phyloP scores from a whole-genome alignment of 495 filamentous ascomycete genomes.

The Neurospora sp. region DNA sequence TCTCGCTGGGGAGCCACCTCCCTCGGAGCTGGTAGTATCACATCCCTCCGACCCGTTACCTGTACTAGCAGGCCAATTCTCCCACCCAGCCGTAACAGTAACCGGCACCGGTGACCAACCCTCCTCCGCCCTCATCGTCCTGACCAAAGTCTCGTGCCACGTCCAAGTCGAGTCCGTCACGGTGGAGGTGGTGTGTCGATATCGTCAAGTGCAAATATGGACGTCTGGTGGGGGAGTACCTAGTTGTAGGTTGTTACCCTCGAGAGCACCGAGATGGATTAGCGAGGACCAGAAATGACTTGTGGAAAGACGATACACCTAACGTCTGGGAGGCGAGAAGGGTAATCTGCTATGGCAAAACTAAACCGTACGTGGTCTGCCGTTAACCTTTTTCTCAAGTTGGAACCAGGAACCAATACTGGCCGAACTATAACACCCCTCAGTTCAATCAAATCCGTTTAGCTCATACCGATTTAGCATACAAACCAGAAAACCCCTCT shows the following conservation, averaged over 20 bases:
- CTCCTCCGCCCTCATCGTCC: background rate
- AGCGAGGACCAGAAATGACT: too few relatives aligned
- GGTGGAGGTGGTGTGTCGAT: background rate
- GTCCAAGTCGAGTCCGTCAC: background rate
- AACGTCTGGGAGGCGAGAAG: too few relatives aligned
- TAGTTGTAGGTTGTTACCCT: background rate
- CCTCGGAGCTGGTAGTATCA: background rate
- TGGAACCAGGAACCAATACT: too few relatives aligned
- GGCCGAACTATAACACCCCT: too few relatives aligned
- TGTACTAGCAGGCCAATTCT: background rate
- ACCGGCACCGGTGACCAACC: background rate
- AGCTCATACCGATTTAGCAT: background rate
- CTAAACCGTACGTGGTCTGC: too few relatives aligned
- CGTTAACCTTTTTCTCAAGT: too few relatives aligned
- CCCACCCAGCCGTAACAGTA: background rate
- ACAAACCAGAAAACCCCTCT: background rate
- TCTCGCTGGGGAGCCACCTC: background rate
- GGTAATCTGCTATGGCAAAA: too few relatives aligned
- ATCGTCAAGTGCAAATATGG: background rate
- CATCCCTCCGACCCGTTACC: background rate
- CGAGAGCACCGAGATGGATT: background rate
- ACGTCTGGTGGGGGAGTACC: background rate
- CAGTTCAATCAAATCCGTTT: too few relatives aligned
- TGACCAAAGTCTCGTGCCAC: background rate
- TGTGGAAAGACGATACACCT: too few relatives aligned